A percentile compares a stretch with the other conserved stretches of the same genome.
Conservation (phyloP, 2,329 filamentous ascomycete genomes). For the Claviceps humidiphila region DNA sequence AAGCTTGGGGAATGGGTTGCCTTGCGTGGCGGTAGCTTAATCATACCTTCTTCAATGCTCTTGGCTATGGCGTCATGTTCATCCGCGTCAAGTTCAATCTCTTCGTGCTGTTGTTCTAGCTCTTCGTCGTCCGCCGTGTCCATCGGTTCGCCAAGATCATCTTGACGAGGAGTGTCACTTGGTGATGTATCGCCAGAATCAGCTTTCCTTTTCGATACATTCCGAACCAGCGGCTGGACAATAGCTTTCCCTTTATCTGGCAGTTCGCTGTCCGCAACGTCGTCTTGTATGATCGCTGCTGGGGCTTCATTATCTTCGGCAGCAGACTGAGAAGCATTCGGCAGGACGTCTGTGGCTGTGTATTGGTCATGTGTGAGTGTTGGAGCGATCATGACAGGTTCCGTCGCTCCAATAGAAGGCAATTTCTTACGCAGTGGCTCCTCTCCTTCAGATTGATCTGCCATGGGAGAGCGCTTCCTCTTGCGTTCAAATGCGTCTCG, state of each 20-base stretch:
- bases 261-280: conserved; percentile 14
- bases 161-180: conserved; percentile 13
- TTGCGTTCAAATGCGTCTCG: conserved; percentile 29
- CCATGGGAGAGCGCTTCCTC: conserved; percentile 34
- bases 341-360: conserved; percentile 20
- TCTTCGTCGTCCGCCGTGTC: conserved; percentile 27
- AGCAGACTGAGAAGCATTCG: conserved; percentile 26
- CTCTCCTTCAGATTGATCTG: conserved; percentile 31
- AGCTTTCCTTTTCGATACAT: conserved; percentile 25
- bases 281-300: conserved; percentile 15
- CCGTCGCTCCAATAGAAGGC: conserved; percentile 31
- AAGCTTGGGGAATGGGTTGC: neutral
- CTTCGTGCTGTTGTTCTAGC: conserved; percentile 33
- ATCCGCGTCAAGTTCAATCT: conserved; percentile 33
- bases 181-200: conserved; percentile 4
- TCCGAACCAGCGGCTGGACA: conserved; percentile 28
- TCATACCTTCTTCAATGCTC: conserved; percentile 54
- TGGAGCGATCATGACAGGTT: conserved; percentile 21
- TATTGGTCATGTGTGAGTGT: conserved; percentile 22
- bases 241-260: conserved; percentile 20
- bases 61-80: conserved; percentile 44
- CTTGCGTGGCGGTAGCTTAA: conserved; percentile 14
- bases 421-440: conserved; percentile 41
- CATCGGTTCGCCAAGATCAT: conserved; percentile 18
- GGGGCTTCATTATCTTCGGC: conserved; percentile 32